Evolutionary conservation across 495 filamentous ascomycete genomes (phyloP).

Genomic region (Pyrenula massariospora): DNA sequence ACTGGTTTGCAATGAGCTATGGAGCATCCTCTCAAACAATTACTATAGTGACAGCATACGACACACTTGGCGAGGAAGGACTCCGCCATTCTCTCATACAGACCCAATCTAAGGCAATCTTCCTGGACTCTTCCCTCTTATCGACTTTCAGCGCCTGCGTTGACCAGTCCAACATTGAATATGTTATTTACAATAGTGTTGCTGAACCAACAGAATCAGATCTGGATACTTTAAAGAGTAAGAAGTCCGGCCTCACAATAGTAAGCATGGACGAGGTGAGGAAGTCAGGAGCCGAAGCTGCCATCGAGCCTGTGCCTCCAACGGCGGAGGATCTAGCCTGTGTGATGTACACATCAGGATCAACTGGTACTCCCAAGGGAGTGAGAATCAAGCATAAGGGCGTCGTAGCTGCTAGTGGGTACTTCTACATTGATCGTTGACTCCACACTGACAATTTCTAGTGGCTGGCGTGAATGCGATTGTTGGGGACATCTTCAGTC

Average conservation of each 20-base stretch:
- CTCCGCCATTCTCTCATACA: constrained; percentile 84
- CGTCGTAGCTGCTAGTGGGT: constrained; percentile 76
- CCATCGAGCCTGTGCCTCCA: constrained; percentile 69
- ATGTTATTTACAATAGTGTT: constrained; percentile 83
- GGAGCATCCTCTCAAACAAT: constrained; percentile 69
- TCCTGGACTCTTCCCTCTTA: constrained; percentile 77
- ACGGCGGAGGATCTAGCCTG: constrained; percentile 81
- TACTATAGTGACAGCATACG: constrained; percentile 93
- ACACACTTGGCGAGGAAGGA: constrained; percentile 90
- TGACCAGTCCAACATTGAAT: constrained; percentile 64
- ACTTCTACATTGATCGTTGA: background rate
- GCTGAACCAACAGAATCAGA: constrained; percentile 64
- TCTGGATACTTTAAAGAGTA: constrained; percentile 65
- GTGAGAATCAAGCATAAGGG: constrained; percentile 82
- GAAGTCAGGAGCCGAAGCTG: constrained; percentile 74
- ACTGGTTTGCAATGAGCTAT: constrained; percentile 64
- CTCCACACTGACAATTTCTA: constrained; percentile 15
- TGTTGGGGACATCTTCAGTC: constrained; percentile 72
- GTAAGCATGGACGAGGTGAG: constrained; percentile 76
- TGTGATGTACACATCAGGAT: constrained; percentile 99
- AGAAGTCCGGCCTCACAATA: constrained; percentile 58
- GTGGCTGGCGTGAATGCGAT: constrained; percentile 82
- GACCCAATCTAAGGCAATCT: constrained; percentile 77
- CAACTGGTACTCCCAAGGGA: constrained; percentile 94
- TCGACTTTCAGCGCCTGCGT: constrained; percentile 71